phyloP scores from a whole-genome alignment of 1,284 basidiomycete genomes.

The Melanopsichium pennsylvanicum region DNA sequence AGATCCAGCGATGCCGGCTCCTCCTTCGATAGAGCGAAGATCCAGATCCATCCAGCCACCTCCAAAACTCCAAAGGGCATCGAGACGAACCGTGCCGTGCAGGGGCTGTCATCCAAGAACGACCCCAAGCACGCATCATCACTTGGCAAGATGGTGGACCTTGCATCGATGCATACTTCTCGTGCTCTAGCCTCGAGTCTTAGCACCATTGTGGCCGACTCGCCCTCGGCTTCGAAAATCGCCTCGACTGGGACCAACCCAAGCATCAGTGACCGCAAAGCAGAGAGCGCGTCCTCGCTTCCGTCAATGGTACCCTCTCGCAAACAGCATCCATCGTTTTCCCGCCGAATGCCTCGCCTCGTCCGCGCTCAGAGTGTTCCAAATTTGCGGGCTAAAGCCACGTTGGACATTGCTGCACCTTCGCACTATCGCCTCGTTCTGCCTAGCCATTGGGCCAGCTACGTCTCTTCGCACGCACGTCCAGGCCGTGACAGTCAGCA shows the following conservation, averaged over 20 bases:
- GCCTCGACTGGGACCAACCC: background rate
- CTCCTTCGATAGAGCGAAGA: background rate
- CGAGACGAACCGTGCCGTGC: background rate
- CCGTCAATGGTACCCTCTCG: slow-evolving; percentile 14
- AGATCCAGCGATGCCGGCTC: slow-evolving; percentile 22
- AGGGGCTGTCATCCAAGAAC: background rate
- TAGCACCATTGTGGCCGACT: background rate
- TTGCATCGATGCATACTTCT: background rate
- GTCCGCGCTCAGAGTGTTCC: slow-evolving; percentile 44
- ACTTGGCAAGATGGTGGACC: background rate
- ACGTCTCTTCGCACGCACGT: slow-evolving; percentile 18
- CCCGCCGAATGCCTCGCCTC: slow-evolving; percentile 25
- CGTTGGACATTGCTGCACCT: slow-evolving; percentile 25
- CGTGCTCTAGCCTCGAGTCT: slow-evolving; percentile 3
- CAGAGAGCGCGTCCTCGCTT: background rate
- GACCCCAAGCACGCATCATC: background rate
- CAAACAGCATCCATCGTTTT: slow-evolving; percentile 12
- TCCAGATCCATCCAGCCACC: background rate
- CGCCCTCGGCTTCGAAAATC: background rate
- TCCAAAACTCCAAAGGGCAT: background rate
- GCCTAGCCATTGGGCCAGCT: slow-evolving; percentile 36
- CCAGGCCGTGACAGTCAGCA: slow-evolving; percentile 13
- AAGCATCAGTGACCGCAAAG: background rate
- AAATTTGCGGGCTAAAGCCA: slow-evolving; percentile 43
- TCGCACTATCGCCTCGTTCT: slow-evolving; percentile 40